Evolutionary conservation across 257 asterid genomes (phyloP), one percentile per base, ranked within the genome.

Genomic region (Rauvolfia tetraphylla): DNA sequence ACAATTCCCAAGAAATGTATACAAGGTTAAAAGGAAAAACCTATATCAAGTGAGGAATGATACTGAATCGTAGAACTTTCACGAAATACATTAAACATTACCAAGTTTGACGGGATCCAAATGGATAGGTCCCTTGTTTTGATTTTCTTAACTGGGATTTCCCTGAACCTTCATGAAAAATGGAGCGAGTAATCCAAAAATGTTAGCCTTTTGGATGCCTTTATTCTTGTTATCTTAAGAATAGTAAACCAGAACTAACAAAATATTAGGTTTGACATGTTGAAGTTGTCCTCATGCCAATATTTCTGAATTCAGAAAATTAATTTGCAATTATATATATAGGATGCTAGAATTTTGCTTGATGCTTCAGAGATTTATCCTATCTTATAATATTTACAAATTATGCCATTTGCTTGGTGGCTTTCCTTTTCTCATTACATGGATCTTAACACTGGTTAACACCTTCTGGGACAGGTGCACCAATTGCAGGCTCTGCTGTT

Each of bases 401-500:
- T 25, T 53, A 20, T 53, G 56, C 22, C 59, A 25, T 18, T 14
- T 54, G 27, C 27, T 22, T 14, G 59, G 22, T 18, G 25, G 25
- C 27, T 18, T 18, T 4, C 2, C 27, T 54, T 54, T 54, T 18
- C 59, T 49, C 59, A 17, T 68, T 46, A 48, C 29, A 39, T 59
- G 18, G 59, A 23, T 59, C 27, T 27, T 63, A 12, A 58, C 44
- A 13, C 42, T 62, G 27, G 13, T 76, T 8, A 31, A 39, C 7
- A 33, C 46, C 13, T 72, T 76, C 76, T 68, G 54, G 46, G 39
- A 57, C 87, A 88, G 89, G 92, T 48, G 89, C 92, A 44, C 90
- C 92, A 5, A 85, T 88, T 69, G 89, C 92, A 27, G 92, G 92
- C 61, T 88, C 92, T 44, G 90, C 89, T 7, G 90, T 86, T 48